Base-by-base conservation (phyloP, 768 basidiomycete species). In the Tephrocybe sp. region DNA sequence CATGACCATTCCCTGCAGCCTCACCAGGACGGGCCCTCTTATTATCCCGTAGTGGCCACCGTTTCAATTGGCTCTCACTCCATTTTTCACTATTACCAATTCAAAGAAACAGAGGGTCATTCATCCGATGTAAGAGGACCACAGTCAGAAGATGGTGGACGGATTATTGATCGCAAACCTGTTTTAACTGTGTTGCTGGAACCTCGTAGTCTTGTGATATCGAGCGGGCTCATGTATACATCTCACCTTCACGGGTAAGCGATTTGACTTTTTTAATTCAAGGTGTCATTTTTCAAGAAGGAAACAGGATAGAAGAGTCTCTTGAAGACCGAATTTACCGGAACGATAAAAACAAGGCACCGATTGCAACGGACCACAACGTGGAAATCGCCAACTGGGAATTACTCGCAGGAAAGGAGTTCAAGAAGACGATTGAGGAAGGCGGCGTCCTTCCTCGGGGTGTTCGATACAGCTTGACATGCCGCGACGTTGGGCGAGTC, bases 21-120 rank as follows among this genome's bases (percentile, higher is more conserved):
- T 1, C 95, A 97, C 60, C 86, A 96, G 71, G 94, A 98, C 64
- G 93, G 95, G 0, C 87, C 92, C 2, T 80, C 85, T 15, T 98
- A 96, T 69, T 72, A 84, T 60, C 91, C 94, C 0, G 82, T 87
- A 4, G 94, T 97, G 1, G 87, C 91, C 1, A 97, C 95, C n/a
- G 69, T 98, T 42, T 93, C 94, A 12, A 70, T 97, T 50, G 86
- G 87, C 34, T 89, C 91, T 1, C 91, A 94, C 64, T 73, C 87
- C 2, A 72, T 92, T 48, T 86, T 98, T 56, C 79, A 92, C 67
- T 89, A 96, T 62, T 91, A 91, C 62, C 76, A 74, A 45, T 91
- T 91, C 59, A 69, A 67, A 47, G 34, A 58, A 31, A 56, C 64
- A 43, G 53, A 49, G 24, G 59, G 60, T 25, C 47, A 42, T 8